phyloP scores from a whole-genome alignment of 768 basidiomycete species.

The Pluteus cervinus region DNA sequence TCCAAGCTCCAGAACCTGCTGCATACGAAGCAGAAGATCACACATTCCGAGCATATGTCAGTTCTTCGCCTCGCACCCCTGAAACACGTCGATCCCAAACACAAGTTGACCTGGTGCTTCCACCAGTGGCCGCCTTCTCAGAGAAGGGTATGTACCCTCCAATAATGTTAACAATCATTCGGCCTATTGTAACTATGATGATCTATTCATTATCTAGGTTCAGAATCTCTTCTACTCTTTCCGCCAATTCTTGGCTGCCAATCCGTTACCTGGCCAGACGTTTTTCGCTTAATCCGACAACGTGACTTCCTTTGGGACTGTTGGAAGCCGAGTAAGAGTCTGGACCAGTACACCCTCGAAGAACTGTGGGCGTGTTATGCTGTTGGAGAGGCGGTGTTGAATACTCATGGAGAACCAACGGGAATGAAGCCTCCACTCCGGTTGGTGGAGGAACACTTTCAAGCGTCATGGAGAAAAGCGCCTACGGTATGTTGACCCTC shows the following conservation, averaged over 20 bases:
- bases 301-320: constrained; percentile 17
- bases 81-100: constrained; percentile 7
- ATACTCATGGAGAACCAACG: constrained; percentile 11
- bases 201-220: constrained; percentile 3
- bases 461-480: constrained; percentile 11
- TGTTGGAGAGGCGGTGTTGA: constrained; percentile 13
- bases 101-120: constrained; percentile 18
- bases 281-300: constrained; percentile 16
- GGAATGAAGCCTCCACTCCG: constrained; percentile 20
- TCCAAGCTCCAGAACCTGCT: no score
- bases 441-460: constrained; percentile 15
- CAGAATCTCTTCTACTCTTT: constrained; percentile 8
- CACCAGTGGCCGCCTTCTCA: constrained; percentile 13
- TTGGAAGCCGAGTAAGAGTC: constrained; percentile 17
- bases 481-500: constrained; percentile 43
- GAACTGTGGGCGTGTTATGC: constrained; percentile 15
- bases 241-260: constrained; percentile 16
- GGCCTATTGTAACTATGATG: no score
- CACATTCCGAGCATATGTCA: no score
- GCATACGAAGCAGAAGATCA: no score
- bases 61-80: no score
- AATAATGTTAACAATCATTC: neutral
- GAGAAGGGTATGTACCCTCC: constrained; percentile 10
- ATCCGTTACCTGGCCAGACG: constrained; percentile 15
- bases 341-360: constrained; percentile 13